These are phyloP conservation scores for Endocladia muricata DNA, from an alignment of 31 red algal species.

Conservation along the genomic window DNA sequence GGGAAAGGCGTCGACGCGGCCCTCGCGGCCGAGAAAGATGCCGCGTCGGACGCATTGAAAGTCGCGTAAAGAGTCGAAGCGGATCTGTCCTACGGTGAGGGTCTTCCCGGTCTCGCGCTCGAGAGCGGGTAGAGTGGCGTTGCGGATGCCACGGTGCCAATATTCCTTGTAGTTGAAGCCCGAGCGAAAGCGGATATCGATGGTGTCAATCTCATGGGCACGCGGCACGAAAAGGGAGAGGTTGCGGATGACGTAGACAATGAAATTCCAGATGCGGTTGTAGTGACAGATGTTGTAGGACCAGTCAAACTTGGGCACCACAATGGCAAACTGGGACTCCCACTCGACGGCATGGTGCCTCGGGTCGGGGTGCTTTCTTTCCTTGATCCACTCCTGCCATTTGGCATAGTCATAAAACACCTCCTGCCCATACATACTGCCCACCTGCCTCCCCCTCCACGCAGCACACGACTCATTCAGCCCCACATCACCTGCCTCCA, in stretches of 20 bases:
- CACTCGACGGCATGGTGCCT: conserved; percentile 51
- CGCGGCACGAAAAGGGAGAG: conserved; percentile 54
- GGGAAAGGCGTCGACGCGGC: conserved; percentile 61
- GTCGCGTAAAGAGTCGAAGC: conserved; percentile 38
- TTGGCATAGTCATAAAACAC: conserved; percentile 10
- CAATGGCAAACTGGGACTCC: conserved; percentile 59
- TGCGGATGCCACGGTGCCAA: conserved; percentile 63
- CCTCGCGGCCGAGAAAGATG: conserved; percentile 67
- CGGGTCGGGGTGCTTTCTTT: conserved; percentile 14
- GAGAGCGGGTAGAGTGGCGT: conserved; percentile 49
- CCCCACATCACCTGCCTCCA: conserved; percentile 2
- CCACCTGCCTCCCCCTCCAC: conserved; percentile 47
- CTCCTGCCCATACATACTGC: conserved; percentile 45
- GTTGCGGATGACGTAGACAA: conserved; percentile 61
- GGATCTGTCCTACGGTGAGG: conserved; percentile 46
- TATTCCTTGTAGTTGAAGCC: conserved; percentile 39
- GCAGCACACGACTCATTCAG: conserved; percentile 52
- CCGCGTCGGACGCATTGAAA: conserved; percentile 63
- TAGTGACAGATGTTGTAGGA: conserved; percentile 80
- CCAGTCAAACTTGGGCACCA: conserved; percentile 74
- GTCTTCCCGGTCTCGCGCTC: conserved; percentile 37
- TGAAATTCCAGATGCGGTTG: conserved; percentile 69
- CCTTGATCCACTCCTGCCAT: conserved; percentile 6
- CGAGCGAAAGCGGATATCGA: conserved; percentile 66
- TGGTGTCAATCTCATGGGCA: conserved; percentile 29